phyloP scores from a whole-genome alignment of 2,329 filamentous ascomycete genomes.

The Aquanectria penicillioides region DNA sequence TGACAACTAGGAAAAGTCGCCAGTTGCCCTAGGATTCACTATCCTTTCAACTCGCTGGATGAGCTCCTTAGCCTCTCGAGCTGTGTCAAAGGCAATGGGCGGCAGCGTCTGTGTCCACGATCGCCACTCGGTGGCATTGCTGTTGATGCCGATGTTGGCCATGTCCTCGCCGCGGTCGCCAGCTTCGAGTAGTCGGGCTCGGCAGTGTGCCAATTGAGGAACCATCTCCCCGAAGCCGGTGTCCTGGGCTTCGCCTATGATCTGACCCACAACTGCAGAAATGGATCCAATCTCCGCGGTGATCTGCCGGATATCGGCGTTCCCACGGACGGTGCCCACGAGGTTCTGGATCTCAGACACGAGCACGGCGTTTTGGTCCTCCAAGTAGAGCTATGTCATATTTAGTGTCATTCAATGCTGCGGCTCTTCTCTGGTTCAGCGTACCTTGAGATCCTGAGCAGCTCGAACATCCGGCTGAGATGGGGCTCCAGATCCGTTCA shows the following conservation, averaged over 20 bases:
- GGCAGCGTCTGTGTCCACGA: conserved; percentile 77
- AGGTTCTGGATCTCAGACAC: conserved; percentile 86
- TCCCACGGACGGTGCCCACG: conserved; percentile 75
- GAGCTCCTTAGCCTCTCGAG: conserved; percentile 82
- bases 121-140: conserved; percentile 66
- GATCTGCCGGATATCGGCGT: conserved; percentile 71
- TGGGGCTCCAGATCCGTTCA: conserved; percentile 52
- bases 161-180: conserved; percentile 70
- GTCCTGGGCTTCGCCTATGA: conserved; percentile 72
- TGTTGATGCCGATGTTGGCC: conserved; percentile 57
- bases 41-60: conserved; percentile 55
- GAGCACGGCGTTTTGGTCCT: conserved; percentile 82
- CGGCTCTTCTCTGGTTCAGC: neutral
- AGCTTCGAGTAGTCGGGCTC: conserved; percentile 72
- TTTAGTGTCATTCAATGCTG: conserved; percentile 11
- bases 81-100: conserved; percentile 88
- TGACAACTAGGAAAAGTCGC: conserved; percentile 60
- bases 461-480: conserved; percentile 49
- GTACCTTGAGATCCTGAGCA: conserved; percentile 62
- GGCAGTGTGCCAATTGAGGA: conserved; percentile 68
- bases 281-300: conserved; percentile 77
- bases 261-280: conserved; percentile 74
- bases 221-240: conserved; percentile 63
- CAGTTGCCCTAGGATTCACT: conserved; percentile 43
- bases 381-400: conserved; percentile 72